Evolutionary conservation across 2,329 filamentous ascomycete genomes (phyloP), one percentile per base, ranked within the genome.

Genomic region (Chaetomium sp.): DNA sequence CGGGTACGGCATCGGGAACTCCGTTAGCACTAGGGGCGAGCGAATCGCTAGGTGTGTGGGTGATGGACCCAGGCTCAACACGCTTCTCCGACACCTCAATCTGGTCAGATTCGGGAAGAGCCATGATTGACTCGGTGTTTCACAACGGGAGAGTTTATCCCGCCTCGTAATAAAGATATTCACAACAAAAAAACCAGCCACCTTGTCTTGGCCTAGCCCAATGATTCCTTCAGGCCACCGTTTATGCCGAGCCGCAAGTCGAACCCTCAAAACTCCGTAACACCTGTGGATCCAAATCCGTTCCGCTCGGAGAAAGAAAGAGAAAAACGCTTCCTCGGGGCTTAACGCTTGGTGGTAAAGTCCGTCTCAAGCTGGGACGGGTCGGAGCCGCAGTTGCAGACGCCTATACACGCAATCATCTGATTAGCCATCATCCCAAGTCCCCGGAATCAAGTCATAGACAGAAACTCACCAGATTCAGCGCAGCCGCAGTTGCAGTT

Each of bases 401-500:
- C 19, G 19, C 19, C 19, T 27, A 27, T 27, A 27, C 19, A 27
- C 19, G 19, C 19, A 27, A 27, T 27, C 19, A 27, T 27, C 19
- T 27, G 19, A 27, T 27, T 27, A 27, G 19, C 19, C 19, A 27
- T 27, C 19, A 27, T 27, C 19, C 19, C 19, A 27, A 27, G 19
- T 27, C 19, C 19, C 19, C 19, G 19, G 19, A 27, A 27, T 27
- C 19, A 27, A 27, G 19, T 27, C 19, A 27, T 27, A 27, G 19
- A 27, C 19, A 51, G 55, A 55, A 57, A 76, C 82, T 70, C 76
- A 88, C 87, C 78, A 63, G 82, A 79, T 54, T 87, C 81, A 56
- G 91, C 81, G 70, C 85, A 79, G 59, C 91, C 91, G 70, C 91
- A 96, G 6, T 82, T 76, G 70, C 91, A 96, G 5, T 86, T 79